A percentile compares a stretch with the other conserved stretches of the same genome.
Evolutionary conservation across 306 rosid genomes (phyloP).

Genomic region (Vachellia collinsii): DNA sequence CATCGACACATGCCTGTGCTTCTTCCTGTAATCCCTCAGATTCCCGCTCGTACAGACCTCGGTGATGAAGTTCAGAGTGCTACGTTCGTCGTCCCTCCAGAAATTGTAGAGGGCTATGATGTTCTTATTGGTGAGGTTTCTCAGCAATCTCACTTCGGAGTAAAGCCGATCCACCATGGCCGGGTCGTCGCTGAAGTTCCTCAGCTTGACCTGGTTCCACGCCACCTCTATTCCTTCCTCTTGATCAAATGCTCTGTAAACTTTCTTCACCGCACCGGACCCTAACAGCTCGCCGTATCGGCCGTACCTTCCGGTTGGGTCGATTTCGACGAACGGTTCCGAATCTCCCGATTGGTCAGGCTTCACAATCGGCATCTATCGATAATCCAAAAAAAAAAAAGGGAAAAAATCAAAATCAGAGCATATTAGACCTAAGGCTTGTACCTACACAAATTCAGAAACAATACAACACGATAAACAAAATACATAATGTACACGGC

Average conservation of each 20-base stretch:
- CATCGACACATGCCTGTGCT: constrained; percentile 6
- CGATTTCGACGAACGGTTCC: constrained; percentile 68
- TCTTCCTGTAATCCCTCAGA: constrained; percentile 3
- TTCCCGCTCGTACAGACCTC: constrained; percentile 16
- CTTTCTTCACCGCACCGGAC: not conserved
- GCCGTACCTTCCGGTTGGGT: constrained; percentile 76
- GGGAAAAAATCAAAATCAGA: not conserved
- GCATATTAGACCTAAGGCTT: not conserved
- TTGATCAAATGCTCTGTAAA: constrained; percentile 16
- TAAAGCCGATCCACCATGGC: not conserved
- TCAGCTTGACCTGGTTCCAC: constrained; percentile 55
- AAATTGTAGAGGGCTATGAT: not conserved
- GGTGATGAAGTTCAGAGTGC: constrained; percentile 5
- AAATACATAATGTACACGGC: not conserved
- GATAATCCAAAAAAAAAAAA: not conserved
- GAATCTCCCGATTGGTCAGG: constrained; percentile 53
- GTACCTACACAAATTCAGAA: not conserved
- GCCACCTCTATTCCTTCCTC: constrained; percentile 23
- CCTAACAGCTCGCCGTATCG: constrained; percentile 37
- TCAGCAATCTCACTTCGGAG: constrained; percentile 1
- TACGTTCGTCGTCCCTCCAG: not conserved
- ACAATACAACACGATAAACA: not conserved
- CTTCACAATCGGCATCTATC: constrained; percentile 62
- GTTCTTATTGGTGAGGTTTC: not conserved
- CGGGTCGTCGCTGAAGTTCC: not conserved